Evolutionary conservation across 148 eudicot genomes (phyloP).

Genomic region (Amaranthus palmeri): DNA sequence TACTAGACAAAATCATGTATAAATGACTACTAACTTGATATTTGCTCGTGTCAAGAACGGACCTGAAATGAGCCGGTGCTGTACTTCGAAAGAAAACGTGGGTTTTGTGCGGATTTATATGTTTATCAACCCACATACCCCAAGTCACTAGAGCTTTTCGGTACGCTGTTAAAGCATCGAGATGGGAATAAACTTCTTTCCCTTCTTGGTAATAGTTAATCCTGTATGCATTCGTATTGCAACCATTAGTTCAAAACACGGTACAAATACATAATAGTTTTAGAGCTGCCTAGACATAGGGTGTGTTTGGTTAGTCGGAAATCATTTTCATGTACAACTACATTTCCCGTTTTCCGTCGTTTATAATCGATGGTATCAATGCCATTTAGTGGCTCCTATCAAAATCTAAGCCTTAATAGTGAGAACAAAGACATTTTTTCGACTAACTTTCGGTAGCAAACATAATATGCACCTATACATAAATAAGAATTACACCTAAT

Average conservation of each 20-base stretch:
- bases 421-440: no score
- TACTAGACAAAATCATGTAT: not conserved
- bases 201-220: constrained; percentile 85
- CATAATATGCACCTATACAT: no score
- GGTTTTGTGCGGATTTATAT: constrained; percentile 58
- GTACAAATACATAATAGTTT: no score
- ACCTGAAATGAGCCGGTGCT: constrained; percentile 97
- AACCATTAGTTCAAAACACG: not conserved
- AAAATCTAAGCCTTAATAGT: no score
- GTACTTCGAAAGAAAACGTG: constrained; percentile 80
- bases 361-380: no score
- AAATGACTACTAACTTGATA: not conserved
- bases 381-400: no score
- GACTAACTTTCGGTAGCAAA: no score
- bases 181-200: constrained; percentile 60
- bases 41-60: not conserved
- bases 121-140: constrained; percentile 79
- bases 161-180: constrained; percentile 66
- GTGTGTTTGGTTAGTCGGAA: no score
- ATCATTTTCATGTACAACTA: no score
- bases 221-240: constrained; percentile 35
- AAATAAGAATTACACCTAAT: no score
- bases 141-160: constrained; percentile 65
- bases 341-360: no score
- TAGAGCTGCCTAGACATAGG: no score